Evolutionary conservation across 768 basidiomycete species (phyloP), one percentile per base, ranked within the genome.

Genomic region (Lentinula sp.): DNA sequence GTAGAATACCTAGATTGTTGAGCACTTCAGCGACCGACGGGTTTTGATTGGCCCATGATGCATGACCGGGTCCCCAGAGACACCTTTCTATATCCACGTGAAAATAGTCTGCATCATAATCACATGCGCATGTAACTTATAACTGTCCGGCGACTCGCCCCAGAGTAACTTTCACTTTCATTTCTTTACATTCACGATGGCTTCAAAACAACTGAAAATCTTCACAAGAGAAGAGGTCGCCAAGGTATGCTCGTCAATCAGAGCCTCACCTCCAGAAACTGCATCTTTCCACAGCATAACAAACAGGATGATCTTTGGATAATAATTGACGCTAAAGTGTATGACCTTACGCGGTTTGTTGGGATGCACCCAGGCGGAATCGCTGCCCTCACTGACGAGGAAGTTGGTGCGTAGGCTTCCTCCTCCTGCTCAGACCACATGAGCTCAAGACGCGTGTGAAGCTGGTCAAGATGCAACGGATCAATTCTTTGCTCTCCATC

Each of bases 231-330:
- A 84, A 57, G 82, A 86, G 63, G 84, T 86, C 20, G 77, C 78
- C 48, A 78, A 83, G 76, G 84, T 83, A 51, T 45, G 32, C 10
- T 18, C 28, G 50, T 45, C 33, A 39, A 48, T 48, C 28, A 33
- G 9, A 3, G 2, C 36, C 37, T 35, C 10, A 13, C 7, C 12
- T 49, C n/a, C 5, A 23, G 5, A 50, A 57, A 28, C 35, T 52
- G 39, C 16, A 16, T 37, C 13, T 50, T n/a, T 46, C 18, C 56
- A 9, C 62, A 93, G 89, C 92, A 95, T 76, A 90, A 92, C 75
- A 86, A 80, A 66, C 76, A 80, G 39, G 88, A 85, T 60, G 91
- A 93, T 74, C 77, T 93, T 86, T 94, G 91, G 91, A 75, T 94
- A 50, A 81, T 93, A 64, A 83, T 94, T 64, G 92, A 96, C 70